These are phyloP conservation scores for Stagonosporopsis rhizophila DNA, from an alignment of 2,329 filamentous ascomycete species.

Conservation along the genomic window DNA sequence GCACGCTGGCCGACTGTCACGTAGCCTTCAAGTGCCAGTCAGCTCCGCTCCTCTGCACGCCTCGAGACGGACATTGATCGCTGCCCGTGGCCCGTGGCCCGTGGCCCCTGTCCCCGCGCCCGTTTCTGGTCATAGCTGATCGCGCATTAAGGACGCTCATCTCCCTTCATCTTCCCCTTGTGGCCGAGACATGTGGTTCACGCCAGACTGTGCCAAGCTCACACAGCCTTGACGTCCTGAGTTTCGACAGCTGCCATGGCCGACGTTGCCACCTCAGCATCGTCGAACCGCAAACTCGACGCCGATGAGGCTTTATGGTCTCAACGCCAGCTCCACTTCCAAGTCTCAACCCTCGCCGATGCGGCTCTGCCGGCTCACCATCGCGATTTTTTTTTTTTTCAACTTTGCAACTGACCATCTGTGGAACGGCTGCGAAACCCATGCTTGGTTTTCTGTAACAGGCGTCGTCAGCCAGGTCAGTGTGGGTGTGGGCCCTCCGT, in stretches of 20 bases:
- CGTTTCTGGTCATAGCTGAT: slow-evolving; percentile 6
- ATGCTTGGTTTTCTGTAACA: slow-evolving; percentile 8
- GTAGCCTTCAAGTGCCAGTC: too few relatives aligned
- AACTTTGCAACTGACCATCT: slow-evolving; percentile 1
- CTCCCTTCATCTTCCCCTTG: slow-evolving; percentile 1
- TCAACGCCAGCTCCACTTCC: slow-evolving; percentile 12
- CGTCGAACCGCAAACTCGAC: not conserved
- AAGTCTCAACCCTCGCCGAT: slow-evolving; percentile 3
- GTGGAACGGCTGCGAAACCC: slow-evolving; percentile 12
- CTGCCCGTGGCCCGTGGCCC: slow-evolving; percentile 7
- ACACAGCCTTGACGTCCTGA: not conserved
- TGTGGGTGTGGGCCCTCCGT: too few relatives aligned
- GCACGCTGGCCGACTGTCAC: not conserved
- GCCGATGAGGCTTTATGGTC: not conserved
- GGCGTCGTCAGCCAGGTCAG: slow-evolving; percentile 16
- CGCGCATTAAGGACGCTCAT: slow-evolving; percentile 11
- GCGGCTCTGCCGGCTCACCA: slow-evolving; percentile 10
- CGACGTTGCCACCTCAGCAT: not conserved
- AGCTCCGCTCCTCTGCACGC: not conserved
- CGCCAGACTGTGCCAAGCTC: slow-evolving; percentile 9
- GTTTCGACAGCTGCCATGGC: slow-evolving; percentile 3
- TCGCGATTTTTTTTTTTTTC: not conserved
- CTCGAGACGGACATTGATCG: slow-evolving; percentile 6
- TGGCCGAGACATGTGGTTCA: slow-evolving; percentile 11
- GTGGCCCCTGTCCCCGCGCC: slow-evolving; percentile 10